phyloP scores from a whole-genome alignment of 352 stramenopile genomes.

The Phytopythium montanum region DNA sequence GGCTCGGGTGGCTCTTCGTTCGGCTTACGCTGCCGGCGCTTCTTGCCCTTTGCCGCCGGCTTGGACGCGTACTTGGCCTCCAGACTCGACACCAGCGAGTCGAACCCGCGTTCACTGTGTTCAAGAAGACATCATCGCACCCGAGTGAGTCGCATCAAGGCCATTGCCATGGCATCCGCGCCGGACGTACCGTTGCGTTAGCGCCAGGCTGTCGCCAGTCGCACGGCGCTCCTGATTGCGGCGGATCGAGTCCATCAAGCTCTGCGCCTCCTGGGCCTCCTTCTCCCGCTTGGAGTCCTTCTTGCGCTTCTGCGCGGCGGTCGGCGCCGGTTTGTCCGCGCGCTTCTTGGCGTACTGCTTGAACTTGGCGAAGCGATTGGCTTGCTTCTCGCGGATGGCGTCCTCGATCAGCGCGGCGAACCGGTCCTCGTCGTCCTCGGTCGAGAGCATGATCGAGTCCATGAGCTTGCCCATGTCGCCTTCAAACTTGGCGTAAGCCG shows the following conservation, averaged over 20 bases:
- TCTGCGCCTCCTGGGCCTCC: constrained; percentile 59
- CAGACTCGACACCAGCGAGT: constrained; percentile 51
- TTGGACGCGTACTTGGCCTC: constrained; percentile 63
- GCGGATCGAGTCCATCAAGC: constrained; percentile 56
- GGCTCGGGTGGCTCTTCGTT: constrained; percentile 27
- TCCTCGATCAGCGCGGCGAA: constrained; percentile 66
- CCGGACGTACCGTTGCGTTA: constrained; percentile 34
- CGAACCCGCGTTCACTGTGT: constrained; percentile 49
- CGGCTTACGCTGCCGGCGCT: constrained; percentile 17
- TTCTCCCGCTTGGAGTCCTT: constrained; percentile 51
- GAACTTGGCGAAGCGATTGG: constrained; percentile 36
- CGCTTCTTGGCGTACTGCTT: constrained; percentile 39
- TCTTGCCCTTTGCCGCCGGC: constrained; percentile 33
- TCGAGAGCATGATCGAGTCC: constrained; percentile 87
- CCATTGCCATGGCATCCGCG: background rate
- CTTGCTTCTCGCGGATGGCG: constrained; percentile 44
- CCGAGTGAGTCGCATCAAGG: background rate
- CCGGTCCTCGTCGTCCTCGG: constrained; percentile 69
- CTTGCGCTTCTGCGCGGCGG: constrained; percentile 30
- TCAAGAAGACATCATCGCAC: constrained; percentile 1
- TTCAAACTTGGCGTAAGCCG: constrained; percentile 71
- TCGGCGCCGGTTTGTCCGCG: constrained; percentile 31
- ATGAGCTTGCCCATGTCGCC: constrained; percentile 80
- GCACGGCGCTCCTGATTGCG: constrained; percentile 41
- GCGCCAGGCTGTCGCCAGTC: constrained; percentile 22